Evolutionary conservation across 1,139 yeast genomes (phyloP), one percentile per base, ranked within the genome.

Genomic region (Geotrichum australiense): DNA sequence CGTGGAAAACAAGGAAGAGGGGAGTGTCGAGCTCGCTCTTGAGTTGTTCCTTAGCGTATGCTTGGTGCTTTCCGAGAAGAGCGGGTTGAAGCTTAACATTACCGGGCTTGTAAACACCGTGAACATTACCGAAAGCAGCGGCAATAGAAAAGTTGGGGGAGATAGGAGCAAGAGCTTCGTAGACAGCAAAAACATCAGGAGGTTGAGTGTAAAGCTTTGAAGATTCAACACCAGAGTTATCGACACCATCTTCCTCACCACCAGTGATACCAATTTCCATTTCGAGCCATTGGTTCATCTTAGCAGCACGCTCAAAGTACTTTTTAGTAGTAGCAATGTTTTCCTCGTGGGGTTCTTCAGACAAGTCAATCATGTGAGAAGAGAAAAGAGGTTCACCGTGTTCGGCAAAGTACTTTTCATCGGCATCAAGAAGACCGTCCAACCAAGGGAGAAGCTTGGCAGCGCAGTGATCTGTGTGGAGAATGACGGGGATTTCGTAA

Each of bases 181-280:
- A 74, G 59, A 91, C 97, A 56, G 77, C 79, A 73, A 68, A 93
- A 47, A 91, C 96, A 58, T 96, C 93, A 71, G 84, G 96, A 62
- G 99, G 91, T 60, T 80, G 78, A 57, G 99, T 91, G 82, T 91
- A 93, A 61, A 91, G 76, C 54, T 83, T 69, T 55, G 84, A 87
- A 70, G 83, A 80, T 66, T 79, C 78, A 55, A 85, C 96, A 68
- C 79, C 76, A 70, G 89, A 93, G 78, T 91, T 93, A 81, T 91
- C 93, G 62, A 93, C 98, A 80, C 99, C 99, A 66, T 91, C 99
- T 74, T 91, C 98, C 75, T 91, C 98, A 81, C 98, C 98, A 73
- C 98, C 97, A 65, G 98, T 93, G 78, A 91, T 91, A 79, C 98
- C 99, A 66, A 91, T 91, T 77, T 91, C 99, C 98, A 91, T 93